These are phyloP conservation scores for Yamadazyma taylorii DNA, from an alignment of 1,139 yeast genomes.

Conservation along the genomic window DNA sequence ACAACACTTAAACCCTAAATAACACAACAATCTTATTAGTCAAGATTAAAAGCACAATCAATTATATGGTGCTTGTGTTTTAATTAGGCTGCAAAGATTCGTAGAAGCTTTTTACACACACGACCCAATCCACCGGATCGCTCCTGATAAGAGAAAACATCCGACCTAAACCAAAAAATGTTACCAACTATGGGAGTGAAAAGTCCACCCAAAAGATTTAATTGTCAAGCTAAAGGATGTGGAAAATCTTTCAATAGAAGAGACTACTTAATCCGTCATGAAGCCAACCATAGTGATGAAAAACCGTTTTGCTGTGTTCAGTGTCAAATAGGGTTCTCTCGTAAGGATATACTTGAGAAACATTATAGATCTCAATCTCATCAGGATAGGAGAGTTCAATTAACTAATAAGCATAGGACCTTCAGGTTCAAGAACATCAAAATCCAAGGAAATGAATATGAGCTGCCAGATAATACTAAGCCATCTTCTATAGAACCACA, in stretches of 20 bases:
- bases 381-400: constrained; percentile 4
- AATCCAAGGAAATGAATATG: too few species aligned
- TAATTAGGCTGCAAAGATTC: too few species aligned
- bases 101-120: too few species aligned
- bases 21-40: too few species aligned
- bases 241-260: constrained; percentile 10
- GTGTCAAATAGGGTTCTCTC: constrained; percentile 10
- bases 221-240: constrained; percentile 3
- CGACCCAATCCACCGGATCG: too few species aligned
- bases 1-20: too few species aligned
- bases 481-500: background rate
- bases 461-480: background rate
- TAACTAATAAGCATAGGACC: background rate
- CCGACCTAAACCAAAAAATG: too few species aligned
- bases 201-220: background rate
- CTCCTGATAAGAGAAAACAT: too few species aligned
- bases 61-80: too few species aligned
- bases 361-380: constrained; percentile 14
- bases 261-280: constrained; percentile 13
- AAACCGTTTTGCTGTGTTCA: constrained; percentile 12
- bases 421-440: too few species aligned
- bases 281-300: constrained; percentile 8
- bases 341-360: constrained; percentile 13
- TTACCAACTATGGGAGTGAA: too few species aligned
- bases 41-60: too few species aligned